Base-by-base conservation (phyloP, 2,329 filamentous ascomycete genomes). In the Trichophyton verrucosum region DNA sequence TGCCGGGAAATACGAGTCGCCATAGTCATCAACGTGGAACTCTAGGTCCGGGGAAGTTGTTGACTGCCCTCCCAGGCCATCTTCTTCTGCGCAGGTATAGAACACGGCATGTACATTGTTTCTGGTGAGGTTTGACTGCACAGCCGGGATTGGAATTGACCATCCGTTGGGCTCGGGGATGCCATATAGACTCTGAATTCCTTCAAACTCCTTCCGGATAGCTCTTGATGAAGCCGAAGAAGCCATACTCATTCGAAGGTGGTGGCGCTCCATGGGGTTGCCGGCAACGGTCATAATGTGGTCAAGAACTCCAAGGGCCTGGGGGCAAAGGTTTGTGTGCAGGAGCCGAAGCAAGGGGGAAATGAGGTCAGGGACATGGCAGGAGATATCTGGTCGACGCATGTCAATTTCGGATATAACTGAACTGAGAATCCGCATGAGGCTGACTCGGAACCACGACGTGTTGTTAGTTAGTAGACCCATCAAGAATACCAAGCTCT, bases 231-330 rank as follows among this genome's bases (percentile, higher is more conserved):
- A 90, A 0, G 88, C 86, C 8, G 74, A 70, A 11, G 89, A 87
- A 3, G 91, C 91, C 90, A 99, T 96, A 73, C 92, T 97, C 95
- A 99, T 99, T 44, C 94, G 85, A 62, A 99, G 77, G 70, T 97
- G 91, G 67, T 96, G 90, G 67, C 89, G 90, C 73, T 97, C 94
- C 81, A 96, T 90, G 1, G 92, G 88, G 36, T 88, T 91, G 3
- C 89, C 88, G 0, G 91, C 91, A 78, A 97, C 92, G 30, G 88
- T 89, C 82, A 96, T 95, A 67, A 97, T 94, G 65, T 92, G 89
- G 72, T 99, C 94, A 62, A 99, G 78, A 0, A 99, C 92, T 65
- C 90, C 85, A 8, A 99, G 78, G 9, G 94, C 94, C 69, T 96
- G 88, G 73, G 94, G 90, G 72, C 91, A 97, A 68, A 91, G 91